A percentile compares a stretch with the other conserved stretches of the same genome.
These are phyloP conservation scores for Leptodontidium sp. DNA, from an alignment of 2,329 filamentous ascomycete genomes.

Conservation along the genomic window DNA sequence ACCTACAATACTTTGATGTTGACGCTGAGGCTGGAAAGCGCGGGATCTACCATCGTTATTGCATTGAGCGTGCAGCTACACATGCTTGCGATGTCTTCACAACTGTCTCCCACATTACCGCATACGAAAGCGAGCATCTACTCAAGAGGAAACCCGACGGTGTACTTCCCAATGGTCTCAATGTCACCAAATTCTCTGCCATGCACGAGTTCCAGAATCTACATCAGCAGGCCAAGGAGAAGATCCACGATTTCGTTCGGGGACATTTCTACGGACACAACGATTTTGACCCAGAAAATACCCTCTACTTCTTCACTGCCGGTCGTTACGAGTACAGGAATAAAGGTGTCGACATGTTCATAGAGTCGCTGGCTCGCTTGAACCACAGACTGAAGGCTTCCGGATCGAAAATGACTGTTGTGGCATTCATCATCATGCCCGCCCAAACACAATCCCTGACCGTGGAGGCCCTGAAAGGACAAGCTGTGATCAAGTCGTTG, in stretches of 20 bases:
- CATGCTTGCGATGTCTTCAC: slow-evolving; percentile 97
- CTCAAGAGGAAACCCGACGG: slow-evolving; percentile 98
- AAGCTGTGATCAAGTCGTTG: slow-evolving; percentile 96
- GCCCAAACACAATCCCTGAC: slow-evolving; percentile 95
- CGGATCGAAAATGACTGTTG: slow-evolving; percentile 91
- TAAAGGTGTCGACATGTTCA: slow-evolving; percentile 99
- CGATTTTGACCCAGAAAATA: slow-evolving; percentile 96
- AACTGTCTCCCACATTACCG: slow-evolving; percentile 97
- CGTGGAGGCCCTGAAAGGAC: slow-evolving; percentile 93
- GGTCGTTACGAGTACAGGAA: slow-evolving; percentile 98
- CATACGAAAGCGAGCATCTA: slow-evolving; percentile 96
- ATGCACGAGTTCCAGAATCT: slow-evolving; percentile 99
- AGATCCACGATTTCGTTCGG: slow-evolving; percentile 97
- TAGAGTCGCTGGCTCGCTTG: slow-evolving; percentile 91
- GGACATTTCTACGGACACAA: slow-evolving; percentile 99
- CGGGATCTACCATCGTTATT: slow-evolving; percentile 98
- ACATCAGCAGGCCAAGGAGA: slow-evolving; percentile 95
- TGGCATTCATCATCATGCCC: slow-evolving; percentile 99
- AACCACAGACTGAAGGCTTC: slow-evolving; percentile 90
- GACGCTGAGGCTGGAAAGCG: slow-evolving; percentile 97
- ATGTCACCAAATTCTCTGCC: slow-evolving; percentile 97
- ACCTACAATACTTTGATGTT: slow-evolving; percentile 95
- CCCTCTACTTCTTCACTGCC: slow-evolving; percentile 96
- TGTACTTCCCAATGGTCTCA: slow-evolving; percentile 94
- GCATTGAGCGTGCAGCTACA: slow-evolving; percentile 92